Conservation (phyloP, 2,329 filamentous ascomycete species). For the Keithomyces neogunnii region DNA sequence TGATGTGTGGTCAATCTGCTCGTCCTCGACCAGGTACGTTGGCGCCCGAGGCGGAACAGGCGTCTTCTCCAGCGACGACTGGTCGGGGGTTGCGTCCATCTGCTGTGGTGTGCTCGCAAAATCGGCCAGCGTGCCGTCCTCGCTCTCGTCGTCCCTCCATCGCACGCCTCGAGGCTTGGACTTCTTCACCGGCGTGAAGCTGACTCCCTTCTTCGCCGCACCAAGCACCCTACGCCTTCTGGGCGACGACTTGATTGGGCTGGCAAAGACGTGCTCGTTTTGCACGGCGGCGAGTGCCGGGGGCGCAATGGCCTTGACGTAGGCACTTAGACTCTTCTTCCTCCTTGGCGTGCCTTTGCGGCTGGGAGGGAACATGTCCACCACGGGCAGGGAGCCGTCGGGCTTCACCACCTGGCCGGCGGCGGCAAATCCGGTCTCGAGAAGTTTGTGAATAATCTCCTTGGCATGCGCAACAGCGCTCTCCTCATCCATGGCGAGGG, state of each 20-base stretch:
- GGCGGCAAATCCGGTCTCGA: conserved; percentile 66
- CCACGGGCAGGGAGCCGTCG: conserved; percentile 56
- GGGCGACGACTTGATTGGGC: conserved; percentile 69
- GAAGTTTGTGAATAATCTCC: conserved; percentile 64
- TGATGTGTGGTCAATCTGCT: conserved; percentile 37
- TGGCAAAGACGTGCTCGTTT: conserved; percentile 21
- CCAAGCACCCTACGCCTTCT: conserved; percentile 62
- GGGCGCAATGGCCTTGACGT: conserved; percentile 35
- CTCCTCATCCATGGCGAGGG: conserved; percentile 72
- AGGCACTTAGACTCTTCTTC: conserved; percentile 41
- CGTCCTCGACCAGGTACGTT: conserved; percentile 13
- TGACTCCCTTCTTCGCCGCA: conserved; percentile 57
- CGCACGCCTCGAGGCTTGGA: conserved; percentile 71
- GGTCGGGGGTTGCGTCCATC: conserved; percentile 42
- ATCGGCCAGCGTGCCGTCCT: conserved; percentile 78
- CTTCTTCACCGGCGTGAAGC: conserved; percentile 76
- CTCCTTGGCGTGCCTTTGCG: conserved; percentile 72
- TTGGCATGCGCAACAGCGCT: conserved; percentile 77
- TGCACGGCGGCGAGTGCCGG: conserved; percentile 31
- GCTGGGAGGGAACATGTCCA: conserved; percentile 61
- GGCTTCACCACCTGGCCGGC: conserved; percentile 84
- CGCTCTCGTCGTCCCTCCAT: conserved; percentile 84
- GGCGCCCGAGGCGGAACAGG: conserved; percentile 24
- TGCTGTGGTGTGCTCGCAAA: conserved; percentile 86
- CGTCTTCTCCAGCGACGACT: conserved; percentile 15